Evolutionary conservation across 306 rosid genomes (phyloP).

Genomic region (Cucumis cinereus): DNA sequence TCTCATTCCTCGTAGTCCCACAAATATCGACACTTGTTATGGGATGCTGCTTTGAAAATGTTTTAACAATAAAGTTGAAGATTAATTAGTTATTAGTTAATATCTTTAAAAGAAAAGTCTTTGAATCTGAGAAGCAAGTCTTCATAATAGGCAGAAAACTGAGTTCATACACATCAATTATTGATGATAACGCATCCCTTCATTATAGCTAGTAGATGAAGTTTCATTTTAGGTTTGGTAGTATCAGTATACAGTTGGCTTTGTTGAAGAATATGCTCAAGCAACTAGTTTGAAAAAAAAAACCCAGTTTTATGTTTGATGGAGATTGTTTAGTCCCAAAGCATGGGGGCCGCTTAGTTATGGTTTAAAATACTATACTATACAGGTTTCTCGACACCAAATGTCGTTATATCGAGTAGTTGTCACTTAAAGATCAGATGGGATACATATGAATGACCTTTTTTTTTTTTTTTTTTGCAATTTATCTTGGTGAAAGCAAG

Average conservation of each 20-base stretch:
- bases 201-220: neutral
- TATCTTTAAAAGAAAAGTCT: neutral
- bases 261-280: neutral
- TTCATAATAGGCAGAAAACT: neutral
- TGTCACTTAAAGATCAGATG: neutral
- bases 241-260: neutral
- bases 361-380: neutral
- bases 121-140: neutral
- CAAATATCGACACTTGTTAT: neutral
- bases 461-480: neutral
- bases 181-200: neutral
- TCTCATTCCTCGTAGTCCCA: neutral
- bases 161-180: neutral
- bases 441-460: neutral
- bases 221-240: neutral
- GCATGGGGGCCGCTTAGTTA: neutral
- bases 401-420: neutral
- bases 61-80: neutral
- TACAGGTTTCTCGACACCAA: neutral
- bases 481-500: neutral
- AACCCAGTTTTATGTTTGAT: neutral
- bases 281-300: neutral
- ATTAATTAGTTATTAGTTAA: neutral
- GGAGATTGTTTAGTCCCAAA: neutral
- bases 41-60: neutral